Percentiles rank a stretch among this genome's conserved stretches.
Evolutionary conservation across 257 asterid species (phyloP).

Genomic region (Marsdenia floribunda): DNA sequence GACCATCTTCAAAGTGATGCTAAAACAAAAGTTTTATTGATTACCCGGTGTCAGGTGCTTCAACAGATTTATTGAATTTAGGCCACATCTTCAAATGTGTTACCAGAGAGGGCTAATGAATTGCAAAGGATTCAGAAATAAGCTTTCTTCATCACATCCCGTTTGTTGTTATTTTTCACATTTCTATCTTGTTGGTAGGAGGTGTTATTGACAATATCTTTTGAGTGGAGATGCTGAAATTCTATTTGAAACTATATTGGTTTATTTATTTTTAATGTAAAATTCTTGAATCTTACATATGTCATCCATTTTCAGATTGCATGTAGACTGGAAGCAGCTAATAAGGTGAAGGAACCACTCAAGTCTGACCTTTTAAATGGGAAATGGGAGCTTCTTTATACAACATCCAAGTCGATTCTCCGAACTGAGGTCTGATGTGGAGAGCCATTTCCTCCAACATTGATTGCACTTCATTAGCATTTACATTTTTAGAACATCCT

Average conservation of each 20-base stretch:
- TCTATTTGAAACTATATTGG: background rate
- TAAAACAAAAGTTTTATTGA: background rate
- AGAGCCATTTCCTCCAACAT: background rate
- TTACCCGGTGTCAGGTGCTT: too few species aligned
- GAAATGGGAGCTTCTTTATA: slow-evolving; percentile 68
- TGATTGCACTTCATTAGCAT: background rate
- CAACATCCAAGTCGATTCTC: slow-evolving; percentile 53
- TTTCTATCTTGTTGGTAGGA: background rate
- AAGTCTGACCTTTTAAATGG: slow-evolving; percentile 52
- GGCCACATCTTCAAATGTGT: too few species aligned
- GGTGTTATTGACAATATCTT: background rate
- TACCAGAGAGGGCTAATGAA: too few species aligned
- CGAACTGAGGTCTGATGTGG: slow-evolving; percentile 33
- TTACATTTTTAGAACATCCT: background rate
- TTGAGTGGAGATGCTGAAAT: background rate
- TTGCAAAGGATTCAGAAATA: too few species aligned
- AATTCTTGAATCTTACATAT: background rate
- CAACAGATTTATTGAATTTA: too few species aligned
- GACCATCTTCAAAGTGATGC: too few species aligned
- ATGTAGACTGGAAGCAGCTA: slow-evolving; percentile 45
- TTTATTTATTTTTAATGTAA: background rate
- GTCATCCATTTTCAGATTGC: slow-evolving; percentile 43
- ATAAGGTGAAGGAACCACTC: slow-evolving; percentile 55
- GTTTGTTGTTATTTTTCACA: background rate
- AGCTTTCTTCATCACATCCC: background rate